A percentile compares a stretch with the other conserved stretches of the same genome.
Conservation (phyloP, 768 basidiomycete species). For the Wakefieldia striispora region DNA sequence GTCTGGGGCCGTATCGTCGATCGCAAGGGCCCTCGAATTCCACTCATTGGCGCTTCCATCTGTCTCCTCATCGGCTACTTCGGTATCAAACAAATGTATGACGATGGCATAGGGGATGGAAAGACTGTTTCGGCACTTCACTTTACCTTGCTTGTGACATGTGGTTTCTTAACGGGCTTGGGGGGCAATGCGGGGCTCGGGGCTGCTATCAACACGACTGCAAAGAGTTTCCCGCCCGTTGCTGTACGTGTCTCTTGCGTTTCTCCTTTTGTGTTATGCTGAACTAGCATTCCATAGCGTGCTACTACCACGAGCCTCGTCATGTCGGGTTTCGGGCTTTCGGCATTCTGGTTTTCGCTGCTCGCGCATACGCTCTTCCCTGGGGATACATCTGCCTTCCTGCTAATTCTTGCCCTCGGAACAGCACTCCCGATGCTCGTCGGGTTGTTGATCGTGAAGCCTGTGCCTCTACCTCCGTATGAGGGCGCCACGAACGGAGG, state of each 20-base stretch:
- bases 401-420: slow-evolving; percentile 73
- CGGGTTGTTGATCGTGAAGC: slow-evolving; percentile 72
- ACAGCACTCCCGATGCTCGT: slow-evolving; percentile 77
- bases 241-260: slow-evolving; percentile 43
- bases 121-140: slow-evolving; percentile 39
- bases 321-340: slow-evolving; percentile 85
- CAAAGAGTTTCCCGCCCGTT: slow-evolving; percentile 75
- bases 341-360: slow-evolving; percentile 85
- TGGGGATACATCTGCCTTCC: slow-evolving; percentile 74
- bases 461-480: slow-evolving; percentile 53
- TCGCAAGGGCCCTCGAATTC: slow-evolving; percentile 63
- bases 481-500: slow-evolving; percentile 5
- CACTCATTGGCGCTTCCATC: slow-evolving; percentile 56
- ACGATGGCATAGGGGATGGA: slow-evolving; percentile 45
- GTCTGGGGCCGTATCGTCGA: slow-evolving; percentile 82
- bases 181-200: slow-evolving; percentile 74
- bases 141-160: slow-evolving; percentile 54
- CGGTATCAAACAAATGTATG: slow-evolving; percentile 68
- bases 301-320: slow-evolving; percentile 77
- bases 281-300: slow-evolving; percentile 41
- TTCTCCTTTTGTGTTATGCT: background rate
- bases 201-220: slow-evolving; percentile 76
- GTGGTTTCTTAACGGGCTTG: slow-evolving; percentile 69
- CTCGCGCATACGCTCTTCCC: slow-evolving; percentile 70
- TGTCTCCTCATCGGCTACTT: slow-evolving; percentile 69